Conservation (phyloP, 1,284 basidiomycete genomes). For the Ganoderma multipileum region DNA sequence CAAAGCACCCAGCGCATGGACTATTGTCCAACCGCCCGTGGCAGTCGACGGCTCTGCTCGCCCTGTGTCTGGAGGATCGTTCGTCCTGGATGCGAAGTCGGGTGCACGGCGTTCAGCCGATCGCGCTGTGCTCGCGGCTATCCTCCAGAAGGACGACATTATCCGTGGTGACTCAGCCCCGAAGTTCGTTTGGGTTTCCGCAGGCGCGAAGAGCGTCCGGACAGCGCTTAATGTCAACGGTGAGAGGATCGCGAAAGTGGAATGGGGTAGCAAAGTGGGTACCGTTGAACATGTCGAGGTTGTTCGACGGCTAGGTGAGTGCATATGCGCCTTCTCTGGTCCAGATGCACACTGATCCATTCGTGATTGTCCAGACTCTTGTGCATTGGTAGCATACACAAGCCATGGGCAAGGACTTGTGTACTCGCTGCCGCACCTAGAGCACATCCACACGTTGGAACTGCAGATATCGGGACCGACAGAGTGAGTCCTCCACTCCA, state of each 20-base stretch:
- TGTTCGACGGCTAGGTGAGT: slow-evolving; percentile 60
- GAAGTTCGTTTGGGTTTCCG: slow-evolving; percentile 55
- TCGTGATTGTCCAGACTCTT: slow-evolving; percentile 52
- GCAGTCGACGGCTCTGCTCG: slow-evolving; percentile 55
- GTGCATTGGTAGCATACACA: slow-evolving; percentile 70
- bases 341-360: neutral
- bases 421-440: slow-evolving; percentile 76
- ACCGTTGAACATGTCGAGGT: slow-evolving; percentile 55
- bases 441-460: slow-evolving; percentile 58
- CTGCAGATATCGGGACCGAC: slow-evolving; percentile 46
- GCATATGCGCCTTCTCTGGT: neutral
- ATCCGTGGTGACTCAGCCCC: slow-evolving; percentile 30
- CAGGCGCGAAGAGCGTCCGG: slow-evolving; percentile 64
- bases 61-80: slow-evolving; percentile 58
- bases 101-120: slow-evolving; percentile 58
- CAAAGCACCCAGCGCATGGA: slow-evolving; percentile 53
- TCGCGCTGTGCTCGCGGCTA: slow-evolving; percentile 48
- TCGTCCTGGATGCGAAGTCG: slow-evolving; percentile 67
- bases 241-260: slow-evolving; percentile 60
- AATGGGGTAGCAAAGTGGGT: slow-evolving; percentile 63
- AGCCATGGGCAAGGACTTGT: slow-evolving; percentile 59
- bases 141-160: slow-evolving; percentile 32
- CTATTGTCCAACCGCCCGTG: slow-evolving; percentile 46
- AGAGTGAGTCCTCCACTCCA: slow-evolving; percentile 45
- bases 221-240: slow-evolving; percentile 65